These are phyloP conservation scores for Phytophthora ramorum DNA, from an alignment of 352 stramenopile species.

Conservation along the genomic window DNA sequence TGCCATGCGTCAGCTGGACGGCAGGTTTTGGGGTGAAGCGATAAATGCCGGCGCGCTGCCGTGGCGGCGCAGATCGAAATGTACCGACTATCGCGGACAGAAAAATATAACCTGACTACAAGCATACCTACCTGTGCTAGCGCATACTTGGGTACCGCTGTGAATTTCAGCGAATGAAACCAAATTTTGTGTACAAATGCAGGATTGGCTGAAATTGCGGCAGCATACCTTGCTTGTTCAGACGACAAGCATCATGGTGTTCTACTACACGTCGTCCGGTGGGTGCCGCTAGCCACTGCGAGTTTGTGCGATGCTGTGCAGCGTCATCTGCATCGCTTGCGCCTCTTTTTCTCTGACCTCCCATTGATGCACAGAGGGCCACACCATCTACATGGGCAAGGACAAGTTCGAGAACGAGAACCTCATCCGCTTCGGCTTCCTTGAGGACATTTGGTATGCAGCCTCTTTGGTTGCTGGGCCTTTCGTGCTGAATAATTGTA, in stretches of 20 bases:
- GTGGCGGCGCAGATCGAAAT: conserved; percentile 1
- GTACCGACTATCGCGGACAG: conserved; percentile 19
- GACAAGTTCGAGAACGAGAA: conserved; percentile 99
- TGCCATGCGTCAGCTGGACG: neutral
- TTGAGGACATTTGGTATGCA: conserved; percentile 94
- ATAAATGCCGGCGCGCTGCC: neutral
- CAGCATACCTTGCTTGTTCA: conserved; percentile 3
- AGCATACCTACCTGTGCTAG: neutral
- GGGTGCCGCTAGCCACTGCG: conserved; percentile 13
- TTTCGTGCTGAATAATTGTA: neutral
- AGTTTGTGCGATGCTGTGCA: too few species aligned
- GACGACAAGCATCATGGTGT: conserved; percentile 54
- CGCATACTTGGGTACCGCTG: neutral
- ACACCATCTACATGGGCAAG: conserved; percentile 97
- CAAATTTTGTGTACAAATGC: neutral
- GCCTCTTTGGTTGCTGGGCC: neutral
- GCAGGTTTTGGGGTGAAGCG: conserved; percentile 14
- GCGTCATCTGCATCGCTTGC: neutral
- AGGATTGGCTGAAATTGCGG: conserved; percentile 30
- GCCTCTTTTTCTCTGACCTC: neutral
- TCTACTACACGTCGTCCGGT: conserved; percentile 89
- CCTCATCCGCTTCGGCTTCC: conserved; percentile 97
- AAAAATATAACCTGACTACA: conserved; percentile 4
- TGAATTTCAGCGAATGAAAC: conserved; percentile 11
- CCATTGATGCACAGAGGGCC: conserved; percentile 63